These are phyloP conservation scores for Ustilago bromivora DNA, from an alignment of 1,284 basidiomycete species.

Conservation along the genomic window DNA sequence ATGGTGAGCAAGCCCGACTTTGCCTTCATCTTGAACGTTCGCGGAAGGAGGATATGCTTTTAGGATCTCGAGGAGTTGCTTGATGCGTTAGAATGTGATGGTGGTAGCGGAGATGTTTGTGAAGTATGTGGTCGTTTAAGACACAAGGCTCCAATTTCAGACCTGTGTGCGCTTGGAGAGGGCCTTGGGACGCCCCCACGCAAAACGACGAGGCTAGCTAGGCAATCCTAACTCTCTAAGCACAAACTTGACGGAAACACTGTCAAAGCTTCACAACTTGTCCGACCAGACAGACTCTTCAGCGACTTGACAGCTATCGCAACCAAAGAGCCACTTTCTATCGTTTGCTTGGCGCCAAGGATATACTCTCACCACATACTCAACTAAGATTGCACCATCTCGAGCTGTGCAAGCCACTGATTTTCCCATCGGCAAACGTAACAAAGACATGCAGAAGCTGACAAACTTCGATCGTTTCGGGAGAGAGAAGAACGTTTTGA, in stretches of 20 bases:
- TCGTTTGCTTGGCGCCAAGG: background rate
- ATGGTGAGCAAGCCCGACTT: conserved; percentile 4
- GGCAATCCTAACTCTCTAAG: background rate
- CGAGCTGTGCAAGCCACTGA: background rate
- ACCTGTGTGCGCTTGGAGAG: background rate
- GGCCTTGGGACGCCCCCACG: background rate
- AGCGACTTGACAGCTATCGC: background rate
- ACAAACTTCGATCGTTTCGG: background rate
- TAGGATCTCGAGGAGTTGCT: background rate
- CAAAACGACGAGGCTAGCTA: background rate
- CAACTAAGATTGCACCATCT: background rate
- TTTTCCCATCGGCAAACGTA: background rate
- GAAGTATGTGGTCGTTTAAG: background rate
- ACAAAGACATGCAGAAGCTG: background rate
- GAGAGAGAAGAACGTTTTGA: background rate
- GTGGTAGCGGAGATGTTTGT: background rate
- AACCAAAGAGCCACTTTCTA: background rate
- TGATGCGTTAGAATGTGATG: background rate
- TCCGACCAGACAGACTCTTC: background rate
- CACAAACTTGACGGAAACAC: background rate
- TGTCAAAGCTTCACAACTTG: background rate
- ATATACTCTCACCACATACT: background rate
- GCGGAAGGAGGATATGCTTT: background rate
- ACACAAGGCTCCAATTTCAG: background rate
- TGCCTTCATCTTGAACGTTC: conserved; percentile 13